These are phyloP conservation scores for Ceratocystis harringtonii DNA, from an alignment of 2,329 filamentous ascomycete species.

Conservation along the genomic window DNA sequence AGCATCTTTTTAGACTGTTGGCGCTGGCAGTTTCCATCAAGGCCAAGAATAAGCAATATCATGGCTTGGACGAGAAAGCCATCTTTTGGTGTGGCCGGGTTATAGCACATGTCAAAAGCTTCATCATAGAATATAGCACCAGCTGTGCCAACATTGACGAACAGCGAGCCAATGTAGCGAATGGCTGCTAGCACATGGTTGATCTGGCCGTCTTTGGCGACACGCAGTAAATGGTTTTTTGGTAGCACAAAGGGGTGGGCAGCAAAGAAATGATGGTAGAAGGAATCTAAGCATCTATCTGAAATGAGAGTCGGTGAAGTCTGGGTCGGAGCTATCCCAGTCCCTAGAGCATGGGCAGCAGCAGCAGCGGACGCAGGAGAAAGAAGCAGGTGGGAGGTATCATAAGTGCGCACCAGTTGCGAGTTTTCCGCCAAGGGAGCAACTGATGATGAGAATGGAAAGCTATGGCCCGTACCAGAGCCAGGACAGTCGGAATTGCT, in stretches of 20 bases:
- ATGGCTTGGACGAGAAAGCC: slow-evolving; percentile 62
- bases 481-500: background rate
- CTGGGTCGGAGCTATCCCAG: slow-evolving; percentile 20
- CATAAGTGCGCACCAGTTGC: slow-evolving; percentile 29
- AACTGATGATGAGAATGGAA: slow-evolving; percentile 17
- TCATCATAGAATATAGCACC: slow-evolving; percentile 42
- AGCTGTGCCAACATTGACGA: slow-evolving; percentile 33
- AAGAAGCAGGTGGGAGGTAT: slow-evolving; percentile 18
- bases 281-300: slow-evolving; percentile 42
- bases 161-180: slow-evolving; percentile 42
- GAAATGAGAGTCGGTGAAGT: slow-evolving; percentile 27
- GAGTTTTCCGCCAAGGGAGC: slow-evolving; percentile 23
- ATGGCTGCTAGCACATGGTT: slow-evolving; percentile 39
- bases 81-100: slow-evolving; percentile 33
- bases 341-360: slow-evolving; percentile 7
- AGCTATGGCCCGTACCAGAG: background rate
- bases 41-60: slow-evolving; percentile 57
- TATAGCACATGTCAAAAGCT: slow-evolving; percentile 36
- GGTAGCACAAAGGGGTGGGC: slow-evolving; percentile 45
- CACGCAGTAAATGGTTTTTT: slow-evolving; percentile 33
- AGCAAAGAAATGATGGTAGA: slow-evolving; percentile 43
- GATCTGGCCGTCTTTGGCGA: slow-evolving; percentile 34
- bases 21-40: slow-evolving; percentile 63
- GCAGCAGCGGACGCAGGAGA: slow-evolving; percentile 17
- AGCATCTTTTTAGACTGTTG: slow-evolving; percentile 54